Evolutionary conservation across 139 green algal species (phyloP).

Genomic region (Coelastrella sp.): DNA sequence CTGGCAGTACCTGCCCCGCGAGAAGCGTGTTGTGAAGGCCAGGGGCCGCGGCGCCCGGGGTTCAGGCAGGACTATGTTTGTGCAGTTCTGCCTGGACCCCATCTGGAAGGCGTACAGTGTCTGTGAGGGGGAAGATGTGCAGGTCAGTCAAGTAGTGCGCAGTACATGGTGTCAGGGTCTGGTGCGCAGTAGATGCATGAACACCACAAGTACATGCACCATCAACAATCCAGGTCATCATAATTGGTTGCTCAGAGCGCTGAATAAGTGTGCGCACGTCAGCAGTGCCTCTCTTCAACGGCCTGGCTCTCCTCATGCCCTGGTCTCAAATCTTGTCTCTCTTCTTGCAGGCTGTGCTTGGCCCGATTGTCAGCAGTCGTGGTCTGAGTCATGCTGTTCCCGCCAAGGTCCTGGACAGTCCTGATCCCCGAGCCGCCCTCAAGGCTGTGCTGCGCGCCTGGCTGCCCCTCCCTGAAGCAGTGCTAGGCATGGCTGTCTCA

Average conservation of each 20-base stretch:
- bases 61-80: conserved; percentile 93
- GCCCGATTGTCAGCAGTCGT: conserved; percentile 77
- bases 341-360: conserved; percentile 57
- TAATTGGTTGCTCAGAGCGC: too few species aligned
- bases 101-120: conserved; percentile 84
- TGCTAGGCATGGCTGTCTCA: conserved; percentile 89
- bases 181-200: neutral
- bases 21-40: conserved; percentile 82
- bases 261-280: too few species aligned
- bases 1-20: conserved; percentile 88
- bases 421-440: conserved; percentile 71
- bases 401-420: conserved; percentile 52
- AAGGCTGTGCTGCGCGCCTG: conserved; percentile 87
- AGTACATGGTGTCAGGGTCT: neutral
- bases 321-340: neutral
- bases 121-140: conserved; percentile 69
- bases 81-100: conserved; percentile 89
- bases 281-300: too few species aligned
- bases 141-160: neutral
- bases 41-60: neutral
- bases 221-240: too few species aligned
- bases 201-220: too few species aligned
- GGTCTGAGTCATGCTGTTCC: conserved; percentile 60
- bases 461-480: conserved; percentile 88
- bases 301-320: neutral